A percentile compares a stretch with the other conserved stretches of the same genome.
Evolutionary conservation across 108 stramenopile species (phyloP).

Genomic region (Epithemia pelagica): DNA sequence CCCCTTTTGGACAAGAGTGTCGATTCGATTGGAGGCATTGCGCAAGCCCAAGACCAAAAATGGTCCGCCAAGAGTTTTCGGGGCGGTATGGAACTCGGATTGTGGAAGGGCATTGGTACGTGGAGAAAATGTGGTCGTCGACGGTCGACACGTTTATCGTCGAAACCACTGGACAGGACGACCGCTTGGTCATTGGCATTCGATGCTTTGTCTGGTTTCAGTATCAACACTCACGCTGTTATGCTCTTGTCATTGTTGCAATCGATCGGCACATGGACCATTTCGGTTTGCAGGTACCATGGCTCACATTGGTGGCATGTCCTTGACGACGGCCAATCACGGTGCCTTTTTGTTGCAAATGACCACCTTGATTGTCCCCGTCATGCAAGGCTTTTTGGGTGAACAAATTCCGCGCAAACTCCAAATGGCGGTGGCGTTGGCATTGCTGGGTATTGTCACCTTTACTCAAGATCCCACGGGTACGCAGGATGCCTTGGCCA

Average conservation of each 20-base stretch:
- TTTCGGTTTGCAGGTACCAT: constrained; percentile 33
- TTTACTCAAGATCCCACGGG: constrained; percentile 51
- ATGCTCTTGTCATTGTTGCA: not conserved
- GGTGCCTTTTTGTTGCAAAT: constrained; percentile 64
- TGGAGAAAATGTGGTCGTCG: too few species aligned
- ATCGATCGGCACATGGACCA: not conserved
- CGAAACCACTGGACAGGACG: too few species aligned
- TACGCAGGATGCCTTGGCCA: constrained; percentile 4
- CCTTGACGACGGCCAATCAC: constrained; percentile 55
- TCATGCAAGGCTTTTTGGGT: constrained; percentile 46
- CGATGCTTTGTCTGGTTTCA: too few species aligned
- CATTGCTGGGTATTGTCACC: constrained; percentile 42
- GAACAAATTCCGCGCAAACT: constrained; percentile 55
- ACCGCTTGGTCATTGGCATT: too few species aligned
- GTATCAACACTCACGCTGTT: too few species aligned
- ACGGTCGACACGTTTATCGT: too few species aligned
- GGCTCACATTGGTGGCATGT: constrained; percentile 45
- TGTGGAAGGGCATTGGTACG: constrained; percentile 26
- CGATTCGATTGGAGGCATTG: constrained; percentile 6
- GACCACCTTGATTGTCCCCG: constrained; percentile 59
- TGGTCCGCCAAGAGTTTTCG: constrained; percentile 7
- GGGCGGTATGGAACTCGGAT: constrained; percentile 24
- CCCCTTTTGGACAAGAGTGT: constrained; percentile 14
- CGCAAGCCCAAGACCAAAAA: constrained; percentile 9
- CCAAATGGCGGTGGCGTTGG: constrained; percentile 43